phyloP scores from a whole-genome alignment of 2,329 filamentous ascomycete genomes.

The Nannizziopsis barbatae region DNA sequence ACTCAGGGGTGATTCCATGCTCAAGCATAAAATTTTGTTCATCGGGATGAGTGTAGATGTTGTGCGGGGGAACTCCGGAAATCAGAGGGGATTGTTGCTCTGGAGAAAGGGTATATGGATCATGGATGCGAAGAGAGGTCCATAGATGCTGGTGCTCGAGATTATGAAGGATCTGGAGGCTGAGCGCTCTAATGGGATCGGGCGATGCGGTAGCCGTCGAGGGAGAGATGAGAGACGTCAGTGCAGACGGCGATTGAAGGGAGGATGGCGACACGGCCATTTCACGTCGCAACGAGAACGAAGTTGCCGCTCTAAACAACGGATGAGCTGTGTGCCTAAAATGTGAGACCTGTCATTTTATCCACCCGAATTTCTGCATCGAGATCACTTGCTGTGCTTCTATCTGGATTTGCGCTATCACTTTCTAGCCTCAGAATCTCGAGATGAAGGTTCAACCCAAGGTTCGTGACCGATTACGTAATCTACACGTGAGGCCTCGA shows the following conservation, averaged over 20 bases:
- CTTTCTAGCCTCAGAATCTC: no score
- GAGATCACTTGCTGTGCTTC: no score
- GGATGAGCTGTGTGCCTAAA: no score
- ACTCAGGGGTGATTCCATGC: conserved; percentile 37
- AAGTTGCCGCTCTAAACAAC: background rate
- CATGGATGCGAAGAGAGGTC: conserved; percentile 46
- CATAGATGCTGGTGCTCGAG: conserved; percentile 53
- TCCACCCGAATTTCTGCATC: no score
- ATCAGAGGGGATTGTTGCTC: conserved; percentile 41
- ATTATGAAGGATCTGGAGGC: conserved; percentile 51
- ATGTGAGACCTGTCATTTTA: no score
- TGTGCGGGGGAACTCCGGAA: conserved; percentile 50
- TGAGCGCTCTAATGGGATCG: conserved; percentile 35
- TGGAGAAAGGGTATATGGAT: conserved; percentile 19
- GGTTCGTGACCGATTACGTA: no score
- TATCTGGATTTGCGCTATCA: no score
- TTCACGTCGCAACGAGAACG: background rate
- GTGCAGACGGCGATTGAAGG: conserved; percentile 25
- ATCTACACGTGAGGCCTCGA: no score
- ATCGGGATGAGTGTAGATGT: conserved; percentile 53
- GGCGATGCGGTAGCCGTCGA: conserved; percentile 18
- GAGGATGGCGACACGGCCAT: conserved; percentile 1
- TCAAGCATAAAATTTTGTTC: conserved; percentile 52
- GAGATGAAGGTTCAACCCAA: no score
- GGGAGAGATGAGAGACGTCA: conserved; percentile 32